A percentile compares a stretch with the other conserved stretches of the same genome.
These are phyloP conservation scores for Pseudogymnoascus sp. DNA, from an alignment of 2,329 filamentous ascomycete species.

Conservation along the genomic window DNA sequence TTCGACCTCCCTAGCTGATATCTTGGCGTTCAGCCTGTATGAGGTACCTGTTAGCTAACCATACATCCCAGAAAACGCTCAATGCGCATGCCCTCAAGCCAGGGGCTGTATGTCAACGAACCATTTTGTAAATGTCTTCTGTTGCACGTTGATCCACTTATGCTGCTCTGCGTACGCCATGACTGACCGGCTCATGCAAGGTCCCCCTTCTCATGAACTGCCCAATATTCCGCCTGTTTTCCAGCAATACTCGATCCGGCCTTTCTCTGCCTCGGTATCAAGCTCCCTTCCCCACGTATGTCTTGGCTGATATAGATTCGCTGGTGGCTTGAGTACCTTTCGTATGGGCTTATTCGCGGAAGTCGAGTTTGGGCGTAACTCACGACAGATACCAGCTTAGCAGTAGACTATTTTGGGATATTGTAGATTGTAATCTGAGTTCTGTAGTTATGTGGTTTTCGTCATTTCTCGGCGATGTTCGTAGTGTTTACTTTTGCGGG, in stretches of 20 bases:
- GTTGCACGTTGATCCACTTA: constrained; percentile 73
- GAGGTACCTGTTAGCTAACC: not conserved
- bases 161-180: constrained; percentile 61
- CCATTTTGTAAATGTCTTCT: constrained; percentile 99
- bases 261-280: not conserved
- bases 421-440: not conserved
- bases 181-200: constrained; percentile 12
- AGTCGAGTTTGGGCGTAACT: not conserved
- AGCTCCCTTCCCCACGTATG: constrained; percentile 2
- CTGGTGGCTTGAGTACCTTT: not conserved
- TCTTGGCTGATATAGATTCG: not conserved
- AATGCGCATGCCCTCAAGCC: constrained; percentile 15
- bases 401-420: not conserved
- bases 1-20: constrained; percentile 68
- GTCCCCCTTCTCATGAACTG: not conserved
- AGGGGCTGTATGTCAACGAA: constrained; percentile 27
- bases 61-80: not conserved
- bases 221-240: not conserved
- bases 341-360: not conserved
- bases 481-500: constrained; percentile 4
- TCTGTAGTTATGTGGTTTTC: not conserved
- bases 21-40: constrained; percentile 86
- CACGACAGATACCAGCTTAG: not conserved
- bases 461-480: not conserved
- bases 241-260: not conserved